These are phyloP conservation scores for Saturnispora zaruensis DNA, from an alignment of 805 yeast species.

Conservation along the genomic window DNA sequence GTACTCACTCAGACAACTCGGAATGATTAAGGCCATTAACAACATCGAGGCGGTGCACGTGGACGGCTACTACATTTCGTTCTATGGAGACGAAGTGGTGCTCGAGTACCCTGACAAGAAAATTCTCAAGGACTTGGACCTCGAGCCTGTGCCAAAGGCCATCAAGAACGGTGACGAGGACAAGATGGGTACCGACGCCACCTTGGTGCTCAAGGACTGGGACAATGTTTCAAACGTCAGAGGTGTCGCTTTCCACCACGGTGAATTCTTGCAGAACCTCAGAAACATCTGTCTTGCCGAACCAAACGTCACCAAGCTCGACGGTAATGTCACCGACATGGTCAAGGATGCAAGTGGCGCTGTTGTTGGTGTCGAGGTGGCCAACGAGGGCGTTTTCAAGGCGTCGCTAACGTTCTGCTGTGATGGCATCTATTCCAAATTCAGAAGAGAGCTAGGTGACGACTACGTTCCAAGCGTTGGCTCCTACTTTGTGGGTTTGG, in stretches of 20 bases:
- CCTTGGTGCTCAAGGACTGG: conserved; percentile 43
- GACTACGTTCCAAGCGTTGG: conserved; percentile 57
- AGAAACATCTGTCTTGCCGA: conserved; percentile 62
- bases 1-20: conserved; percentile 70
- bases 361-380: conserved; percentile 70
- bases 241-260: conserved; percentile 92
- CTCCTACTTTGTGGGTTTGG: conserved; percentile 82
- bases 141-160: conserved; percentile 41
- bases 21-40: conserved; percentile 69
- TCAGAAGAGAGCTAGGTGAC: conserved; percentile 65
- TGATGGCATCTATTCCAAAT: conserved; percentile 92
- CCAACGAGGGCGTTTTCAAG: conserved; percentile 37
- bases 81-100: conserved; percentile 44
- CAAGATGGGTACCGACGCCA: conserved; percentile 38
- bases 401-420: conserved; percentile 69
- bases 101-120: conserved; percentile 69
- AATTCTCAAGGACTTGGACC: conserved; percentile 35
- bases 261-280: conserved; percentile 71
- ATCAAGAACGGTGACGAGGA: conserved; percentile 54
- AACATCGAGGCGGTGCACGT: conserved; percentile 70
- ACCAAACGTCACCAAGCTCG: conserved; percentile 65
- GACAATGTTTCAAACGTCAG: conserved; percentile 47
- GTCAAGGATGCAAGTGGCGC: conserved; percentile 41
- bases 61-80: conserved; percentile 74
- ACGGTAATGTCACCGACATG: conserved; percentile 73